Base-by-base conservation (phyloP, 2,329 filamentous ascomycete genomes). In the Fusarium buxicola region DNA sequence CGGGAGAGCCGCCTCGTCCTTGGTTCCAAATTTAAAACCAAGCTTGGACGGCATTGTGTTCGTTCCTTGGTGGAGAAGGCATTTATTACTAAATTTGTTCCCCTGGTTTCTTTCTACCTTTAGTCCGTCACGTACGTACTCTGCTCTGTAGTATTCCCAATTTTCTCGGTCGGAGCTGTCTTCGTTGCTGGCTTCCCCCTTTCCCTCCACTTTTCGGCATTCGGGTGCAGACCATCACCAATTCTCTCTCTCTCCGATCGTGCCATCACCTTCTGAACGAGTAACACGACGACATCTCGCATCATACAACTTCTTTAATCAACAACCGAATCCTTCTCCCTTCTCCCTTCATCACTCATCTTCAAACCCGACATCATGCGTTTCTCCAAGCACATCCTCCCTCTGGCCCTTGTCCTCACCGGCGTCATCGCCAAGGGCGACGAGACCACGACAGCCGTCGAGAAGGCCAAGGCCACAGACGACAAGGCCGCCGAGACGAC, bases 351-450 rank as follows among this genome's bases (percentile, higher is more conserved):
- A 44, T 18, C n/a, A 31, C 28, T 30, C 28, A 31, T 11, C 28
- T n/a, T 30, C 30, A 36, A 55, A 9, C 44, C 40, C 35, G 47
- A 21, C 65, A 70, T 27, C 54, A 71, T 71, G 69, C 69, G 63
- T 44, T 55, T 71, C 67, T 65, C 66, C 16, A 64, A 69, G 63
- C 66, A 71, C 50, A 38, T 71, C 27, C 63, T 71, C 21, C 69
- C 69, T 13, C 49, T 71, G 5, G 64, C 65, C 21, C 55, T 71
- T 36, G 49, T 71, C 54, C 54, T 71, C 34, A 67, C 65, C 11
- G 50, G 65, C 12, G 67, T 63, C 55, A 60, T 66, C 25, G 67
- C 67, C 12, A 35, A 58, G 34, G 47, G 49, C 30, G 58, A 60
- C 11, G 57, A 60, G 15, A 34, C 68, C 48, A 57, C 55, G 24